A percentile compares a stretch with the other conserved stretches of the same genome.
Evolutionary conservation across 306 rosid species (phyloP).

Genomic region (cucumber (Cucumis sativus)): Cucumber_9930_V3 NC_026660.2:20269001-20269500

Average conservation of each 20-base stretch:
- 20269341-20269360: neutral
- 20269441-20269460: neutral
- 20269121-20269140: neutral
- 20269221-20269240: neutral
- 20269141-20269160: neutral
- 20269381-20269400: neutral
- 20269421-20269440: neutral
- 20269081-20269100: neutral
- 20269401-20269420: neutral
- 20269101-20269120: neutral
- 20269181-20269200: neutral
- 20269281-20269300: neutral
- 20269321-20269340: neutral
- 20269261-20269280: neutral
- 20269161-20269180: neutral
- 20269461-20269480: neutral
- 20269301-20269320: too few species aligned
- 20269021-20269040: slow-evolving; percentile 94
- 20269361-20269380: neutral
- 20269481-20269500: neutral
- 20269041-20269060: slow-evolving; percentile 89
- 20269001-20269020: slow-evolving; percentile 41
- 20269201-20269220: neutral
- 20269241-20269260: neutral
- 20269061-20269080: slow-evolving; percentile 15